A percentile compares a stretch with the other conserved stretches of the same genome.
These are phyloP conservation scores for Irpex sp. DNA, from an alignment of 1,284 basidiomycete genomes.

Conservation along the genomic window DNA sequence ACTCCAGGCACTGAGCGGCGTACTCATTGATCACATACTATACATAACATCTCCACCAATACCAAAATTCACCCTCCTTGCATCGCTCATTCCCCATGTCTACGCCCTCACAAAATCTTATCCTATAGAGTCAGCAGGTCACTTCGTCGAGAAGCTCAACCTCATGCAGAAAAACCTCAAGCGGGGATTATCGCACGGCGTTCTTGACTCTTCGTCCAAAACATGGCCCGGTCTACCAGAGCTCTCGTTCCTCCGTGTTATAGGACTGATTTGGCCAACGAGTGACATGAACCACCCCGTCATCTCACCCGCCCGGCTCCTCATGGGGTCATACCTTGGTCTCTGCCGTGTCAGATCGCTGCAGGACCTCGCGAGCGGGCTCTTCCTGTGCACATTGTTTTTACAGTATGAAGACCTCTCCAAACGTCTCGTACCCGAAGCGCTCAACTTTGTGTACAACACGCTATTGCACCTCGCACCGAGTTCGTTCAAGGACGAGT, in stretches of 20 bases:
- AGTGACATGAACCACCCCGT: slow-evolving; percentile 93
- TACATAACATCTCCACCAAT: slow-evolving; percentile 64
- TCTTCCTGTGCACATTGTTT: slow-evolving; percentile 86
- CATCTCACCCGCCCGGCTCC: slow-evolving; percentile 77
- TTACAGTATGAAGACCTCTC: slow-evolving; percentile 81
- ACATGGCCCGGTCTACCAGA: slow-evolving; percentile 90
- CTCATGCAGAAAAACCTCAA: slow-evolving; percentile 95
- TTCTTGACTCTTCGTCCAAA: slow-evolving; percentile 57
- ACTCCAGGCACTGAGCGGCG: slow-evolving; percentile 61
- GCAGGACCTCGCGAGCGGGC: slow-evolving; percentile 75
- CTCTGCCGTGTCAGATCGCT: slow-evolving; percentile 76
- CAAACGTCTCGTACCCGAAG: slow-evolving; percentile 88
- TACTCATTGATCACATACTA: slow-evolving; percentile 91
- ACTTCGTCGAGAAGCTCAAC: slow-evolving; percentile 79
- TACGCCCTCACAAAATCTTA: slow-evolving; percentile 77
- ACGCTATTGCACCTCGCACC: slow-evolving; percentile 71
- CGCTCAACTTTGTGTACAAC: slow-evolving; percentile 76
- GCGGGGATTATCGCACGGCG: slow-evolving; percentile 75
- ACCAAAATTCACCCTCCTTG: slow-evolving; percentile 58
- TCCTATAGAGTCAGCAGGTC: slow-evolving; percentile 73
- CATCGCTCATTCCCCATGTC: slow-evolving; percentile 77
- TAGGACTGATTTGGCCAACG: slow-evolving; percentile 87
- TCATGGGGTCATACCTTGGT: slow-evolving; percentile 90
- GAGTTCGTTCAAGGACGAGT: slow-evolving; percentile 38
- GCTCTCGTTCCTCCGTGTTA: slow-evolving; percentile 74